phyloP scores from a whole-genome alignment of 371 early-diverging fungal species.

The Amoeboaphelidium protococcarum region DNA sequence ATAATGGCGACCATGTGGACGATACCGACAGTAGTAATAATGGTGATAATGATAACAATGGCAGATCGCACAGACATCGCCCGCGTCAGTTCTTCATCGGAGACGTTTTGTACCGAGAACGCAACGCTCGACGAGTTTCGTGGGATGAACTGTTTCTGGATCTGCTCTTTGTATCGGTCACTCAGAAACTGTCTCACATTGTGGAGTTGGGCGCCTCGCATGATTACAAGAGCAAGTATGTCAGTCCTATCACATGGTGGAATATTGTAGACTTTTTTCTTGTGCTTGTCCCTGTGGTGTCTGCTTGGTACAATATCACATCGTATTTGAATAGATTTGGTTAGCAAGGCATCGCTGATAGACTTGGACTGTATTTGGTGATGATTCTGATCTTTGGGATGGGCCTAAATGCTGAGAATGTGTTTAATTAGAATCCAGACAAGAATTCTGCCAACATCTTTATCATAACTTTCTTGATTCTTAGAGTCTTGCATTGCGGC shows the following conservation, averaged over 20 bases:
- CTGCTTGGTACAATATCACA: conserved; percentile 1
- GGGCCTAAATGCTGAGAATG: conserved; percentile 4
- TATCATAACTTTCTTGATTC: conserved; percentile 2
- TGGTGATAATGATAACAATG: too few species aligned
- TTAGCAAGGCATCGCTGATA: conserved; percentile 1
- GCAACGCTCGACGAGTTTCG: conserved; percentile 2
- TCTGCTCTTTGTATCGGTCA: conserved; percentile 5
- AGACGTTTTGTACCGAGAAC: conserved; percentile 6
- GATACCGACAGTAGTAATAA: too few species aligned
- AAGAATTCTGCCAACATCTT: conserved; percentile 1
- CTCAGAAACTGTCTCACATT: background rate
- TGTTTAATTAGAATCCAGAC: background rate
- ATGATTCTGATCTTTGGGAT: conserved; percentile 2
- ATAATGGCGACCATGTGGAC: too few species aligned
- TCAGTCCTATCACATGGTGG: background rate
- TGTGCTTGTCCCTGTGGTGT: conserved; percentile 3
- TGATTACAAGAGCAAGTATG: too few species aligned
- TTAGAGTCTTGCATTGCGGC: background rate
- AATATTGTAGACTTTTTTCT: conserved; percentile 2
- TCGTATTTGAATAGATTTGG: conserved; percentile 3
- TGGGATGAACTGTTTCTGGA: conserved; percentile 9
- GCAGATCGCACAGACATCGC: too few species aligned
- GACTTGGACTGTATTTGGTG: conserved; percentile 1
- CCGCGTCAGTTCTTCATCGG: conserved; percentile 5
- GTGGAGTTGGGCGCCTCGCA: background rate